A percentile compares a stretch with the other conserved stretches of the same genome.
These are phyloP conservation scores for Ophiognomonia clavigignenti-juglandacearum DNA, from an alignment of 2,329 filamentous ascomycete genomes.

Conservation along the genomic window DNA sequence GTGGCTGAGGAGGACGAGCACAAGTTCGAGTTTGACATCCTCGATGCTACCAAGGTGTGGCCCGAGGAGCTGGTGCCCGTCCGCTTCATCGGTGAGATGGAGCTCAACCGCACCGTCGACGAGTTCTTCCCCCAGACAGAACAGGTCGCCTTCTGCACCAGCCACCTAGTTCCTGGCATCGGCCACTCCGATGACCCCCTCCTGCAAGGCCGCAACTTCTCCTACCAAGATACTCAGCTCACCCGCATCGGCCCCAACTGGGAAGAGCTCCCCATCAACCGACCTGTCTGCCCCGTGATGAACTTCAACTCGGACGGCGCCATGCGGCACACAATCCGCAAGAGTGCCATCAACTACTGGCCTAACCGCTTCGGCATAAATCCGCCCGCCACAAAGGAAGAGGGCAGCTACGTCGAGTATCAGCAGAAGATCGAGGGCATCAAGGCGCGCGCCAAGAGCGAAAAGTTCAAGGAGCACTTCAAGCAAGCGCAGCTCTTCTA, in stretches of 20 bases:
- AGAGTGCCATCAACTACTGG: slow-evolving; percentile 74
- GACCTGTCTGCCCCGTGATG: slow-evolving; percentile 68
- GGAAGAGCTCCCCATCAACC: slow-evolving; percentile 73
- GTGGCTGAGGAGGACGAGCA: slow-evolving; percentile 67
- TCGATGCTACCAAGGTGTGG: slow-evolving; percentile 84
- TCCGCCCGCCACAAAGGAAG: slow-evolving; percentile 55
- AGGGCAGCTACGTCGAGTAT: slow-evolving; percentile 67
- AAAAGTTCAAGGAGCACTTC: slow-evolving; percentile 74
- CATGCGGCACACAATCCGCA: slow-evolving; percentile 67
- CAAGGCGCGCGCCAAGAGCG: slow-evolving; percentile 63
- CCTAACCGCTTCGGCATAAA: slow-evolving; percentile 64
- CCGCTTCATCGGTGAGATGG: slow-evolving; percentile 72
- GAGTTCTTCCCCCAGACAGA: slow-evolving; percentile 81
- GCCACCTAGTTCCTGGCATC: slow-evolving; percentile 73
- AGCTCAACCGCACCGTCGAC: slow-evolving; percentile 74
- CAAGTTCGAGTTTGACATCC: slow-evolving; percentile 79
- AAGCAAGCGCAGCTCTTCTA: slow-evolving; percentile 79
- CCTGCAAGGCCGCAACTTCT: slow-evolving; percentile 67
- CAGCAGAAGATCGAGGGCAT: slow-evolving; percentile 61
- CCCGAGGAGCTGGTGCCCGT: slow-evolving; percentile 73
- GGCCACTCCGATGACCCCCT: slow-evolving; percentile 74
- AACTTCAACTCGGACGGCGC: slow-evolving; percentile 73
- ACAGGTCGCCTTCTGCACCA: slow-evolving; percentile 78
- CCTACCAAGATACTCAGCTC: slow-evolving; percentile 64
- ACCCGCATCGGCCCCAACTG: slow-evolving; percentile 69